These are phyloP conservation scores for Botrytis pseudocinerea DNA, from an alignment of 2,329 filamentous ascomycete genomes.

Conservation along the genomic window DNA sequence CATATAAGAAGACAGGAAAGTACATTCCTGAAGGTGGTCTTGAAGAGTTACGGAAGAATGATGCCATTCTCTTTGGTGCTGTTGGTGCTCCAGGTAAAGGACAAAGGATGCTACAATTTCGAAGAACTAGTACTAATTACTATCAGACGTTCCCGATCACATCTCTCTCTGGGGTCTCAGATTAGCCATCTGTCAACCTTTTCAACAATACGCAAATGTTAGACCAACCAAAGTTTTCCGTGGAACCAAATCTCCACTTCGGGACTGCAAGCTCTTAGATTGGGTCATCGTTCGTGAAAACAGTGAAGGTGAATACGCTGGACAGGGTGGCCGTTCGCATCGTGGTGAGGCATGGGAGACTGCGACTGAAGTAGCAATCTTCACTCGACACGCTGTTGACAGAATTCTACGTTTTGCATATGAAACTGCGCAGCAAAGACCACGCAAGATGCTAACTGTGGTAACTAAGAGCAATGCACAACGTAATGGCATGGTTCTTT, in stretches of 20 bases:
- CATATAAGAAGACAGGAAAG: slow-evolving; percentile 57
- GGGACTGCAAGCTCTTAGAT: slow-evolving; percentile 49
- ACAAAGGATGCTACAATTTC: background rate
- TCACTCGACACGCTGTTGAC: slow-evolving; percentile 60
- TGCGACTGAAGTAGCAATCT: slow-evolving; percentile 63
- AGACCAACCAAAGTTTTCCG: slow-evolving; percentile 60
- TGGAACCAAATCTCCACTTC: slow-evolving; percentile 57
- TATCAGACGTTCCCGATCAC: slow-evolving; percentile 60
- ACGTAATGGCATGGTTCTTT: slow-evolving; percentile 66
- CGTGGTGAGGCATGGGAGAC: slow-evolving; percentile 56
- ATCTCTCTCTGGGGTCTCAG: slow-evolving; percentile 66
- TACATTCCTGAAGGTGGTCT: slow-evolving; percentile 61
- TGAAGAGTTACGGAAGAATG: slow-evolving; percentile 53
- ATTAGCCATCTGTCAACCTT: slow-evolving; percentile 61
- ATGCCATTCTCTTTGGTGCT: slow-evolving; percentile 62
- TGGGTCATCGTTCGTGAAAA: slow-evolving; percentile 69
- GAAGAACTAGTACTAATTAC: background rate
- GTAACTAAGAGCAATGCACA: slow-evolving; percentile 68
- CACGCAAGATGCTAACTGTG: slow-evolving; percentile 59
- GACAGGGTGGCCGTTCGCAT: slow-evolving; percentile 57
- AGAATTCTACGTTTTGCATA: slow-evolving; percentile 64
- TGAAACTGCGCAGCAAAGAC: slow-evolving; percentile 52
- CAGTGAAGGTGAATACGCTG: slow-evolving; percentile 56
- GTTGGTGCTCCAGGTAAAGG: slow-evolving; percentile 55
- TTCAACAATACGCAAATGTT: slow-evolving; percentile 68